These are phyloP conservation scores for Sugiyamaella valdiviana DNA, from an alignment of 805 yeast species.

Conservation along the genomic window DNA sequence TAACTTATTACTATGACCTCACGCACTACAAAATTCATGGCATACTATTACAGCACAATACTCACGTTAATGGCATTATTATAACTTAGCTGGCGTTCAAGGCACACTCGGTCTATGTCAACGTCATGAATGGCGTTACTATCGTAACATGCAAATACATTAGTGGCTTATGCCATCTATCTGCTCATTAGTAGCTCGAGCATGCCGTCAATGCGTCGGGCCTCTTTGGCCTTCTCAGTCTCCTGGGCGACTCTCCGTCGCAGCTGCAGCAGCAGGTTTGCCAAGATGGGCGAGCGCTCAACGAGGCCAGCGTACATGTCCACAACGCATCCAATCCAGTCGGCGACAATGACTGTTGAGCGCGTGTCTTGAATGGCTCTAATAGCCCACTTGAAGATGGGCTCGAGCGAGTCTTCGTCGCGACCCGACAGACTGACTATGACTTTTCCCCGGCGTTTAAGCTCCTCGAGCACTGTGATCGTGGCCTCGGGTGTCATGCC, in stretches of 20 bases:
- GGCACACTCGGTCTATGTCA: neutral
- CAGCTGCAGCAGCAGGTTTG: slow-evolving; percentile 60
- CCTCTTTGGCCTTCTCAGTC: slow-evolving; percentile 74
- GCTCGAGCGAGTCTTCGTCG: slow-evolving; percentile 81
- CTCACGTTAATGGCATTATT: too few species aligned
- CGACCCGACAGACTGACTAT: slow-evolving; percentile 72
- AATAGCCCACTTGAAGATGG: slow-evolving; percentile 76
- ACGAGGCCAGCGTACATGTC: slow-evolving; percentile 73
- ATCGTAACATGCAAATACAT: neutral
- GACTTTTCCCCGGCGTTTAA: slow-evolving; percentile 83
- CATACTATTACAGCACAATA: too few species aligned
- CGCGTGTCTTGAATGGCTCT: slow-evolving; percentile 75
- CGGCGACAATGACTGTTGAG: slow-evolving; percentile 56
- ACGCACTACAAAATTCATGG: too few species aligned
- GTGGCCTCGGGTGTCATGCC: slow-evolving; percentile 79
- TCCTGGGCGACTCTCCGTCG: slow-evolving; percentile 54
- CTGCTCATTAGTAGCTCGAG: slow-evolving; percentile 63
- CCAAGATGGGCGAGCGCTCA: slow-evolving; percentile 70
- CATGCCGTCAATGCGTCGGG: slow-evolving; percentile 90
- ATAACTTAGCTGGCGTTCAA: too few species aligned
- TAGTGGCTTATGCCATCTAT: too few species aligned
- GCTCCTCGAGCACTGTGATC: slow-evolving; percentile 75
- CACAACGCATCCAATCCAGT: slow-evolving; percentile 58
- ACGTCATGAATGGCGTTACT: neutral
- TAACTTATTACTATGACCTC: too few species aligned